Percentiles rank a stretch among this genome's conserved stretches.
phyloP scores from a whole-genome alignment of 495 filamentous ascomycete genomes.

The Trichoderma virens region DNA sequence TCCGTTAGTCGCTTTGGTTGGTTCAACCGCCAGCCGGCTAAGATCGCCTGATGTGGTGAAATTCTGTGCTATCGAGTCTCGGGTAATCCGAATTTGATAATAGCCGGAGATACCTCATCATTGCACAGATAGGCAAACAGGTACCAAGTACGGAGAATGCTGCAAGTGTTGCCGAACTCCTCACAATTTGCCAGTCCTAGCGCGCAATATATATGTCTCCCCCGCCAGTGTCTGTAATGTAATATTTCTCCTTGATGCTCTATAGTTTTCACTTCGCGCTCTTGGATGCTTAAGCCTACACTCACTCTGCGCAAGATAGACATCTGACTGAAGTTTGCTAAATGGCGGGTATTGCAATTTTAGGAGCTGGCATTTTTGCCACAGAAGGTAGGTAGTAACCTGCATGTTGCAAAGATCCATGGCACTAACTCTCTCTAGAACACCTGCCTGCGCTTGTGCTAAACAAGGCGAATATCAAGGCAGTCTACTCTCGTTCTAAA shows the following conservation, averaged over 20 bases:
- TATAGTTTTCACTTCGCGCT: too few species aligned
- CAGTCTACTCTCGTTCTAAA: slow-evolving; percentile 54
- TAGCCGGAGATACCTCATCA: not conserved
- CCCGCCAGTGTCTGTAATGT: not conserved
- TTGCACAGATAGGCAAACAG: not conserved
- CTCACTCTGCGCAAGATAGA: not conserved
- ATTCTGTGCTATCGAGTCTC: not conserved
- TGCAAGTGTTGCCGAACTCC: not conserved
- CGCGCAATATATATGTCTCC: not conserved
- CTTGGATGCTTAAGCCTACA: not conserved
- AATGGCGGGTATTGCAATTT: slow-evolving; percentile 42
- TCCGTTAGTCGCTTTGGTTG: not conserved
- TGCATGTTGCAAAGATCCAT: not conserved
- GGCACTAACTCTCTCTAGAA: not conserved
- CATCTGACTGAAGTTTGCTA: not conserved
- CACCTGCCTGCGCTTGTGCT: slow-evolving; percentile 45
- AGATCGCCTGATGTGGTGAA: not conserved
- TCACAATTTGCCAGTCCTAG: not conserved
- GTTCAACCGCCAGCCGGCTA: not conserved
- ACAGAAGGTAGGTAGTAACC: slow-evolving; percentile 35
- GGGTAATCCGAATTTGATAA: not conserved
- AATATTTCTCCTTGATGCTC: not conserved
- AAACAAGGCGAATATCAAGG: slow-evolving; percentile 42
- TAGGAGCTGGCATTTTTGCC: slow-evolving; percentile 54
- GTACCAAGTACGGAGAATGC: not conserved